Percentiles rank a stretch among this genome's conserved stretches.
Evolutionary conservation across 1,284 basidiomycete genomes (phyloP).

Genomic region (Hypsizygus ulmarius): DNA sequence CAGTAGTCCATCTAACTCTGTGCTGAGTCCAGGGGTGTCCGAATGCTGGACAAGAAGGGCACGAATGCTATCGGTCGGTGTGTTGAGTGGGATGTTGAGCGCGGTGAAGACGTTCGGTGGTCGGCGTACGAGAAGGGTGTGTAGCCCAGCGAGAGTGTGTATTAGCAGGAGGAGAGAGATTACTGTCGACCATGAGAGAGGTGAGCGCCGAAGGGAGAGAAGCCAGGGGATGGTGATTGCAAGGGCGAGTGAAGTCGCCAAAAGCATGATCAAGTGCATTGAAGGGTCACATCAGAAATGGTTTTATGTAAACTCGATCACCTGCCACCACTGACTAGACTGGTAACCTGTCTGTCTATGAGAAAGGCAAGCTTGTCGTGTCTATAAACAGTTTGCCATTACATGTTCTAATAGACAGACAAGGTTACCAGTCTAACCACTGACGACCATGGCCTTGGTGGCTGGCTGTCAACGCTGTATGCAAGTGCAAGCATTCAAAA

Average conservation of each 20-base stretch:
- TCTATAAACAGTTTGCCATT: too few relatives aligned
- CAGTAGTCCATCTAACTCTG: conserved; percentile 52
- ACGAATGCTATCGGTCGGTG: conserved; percentile 51
- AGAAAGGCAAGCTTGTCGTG: too few relatives aligned
- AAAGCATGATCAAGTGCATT: conserved; percentile 15
- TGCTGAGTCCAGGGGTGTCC: conserved; percentile 35
- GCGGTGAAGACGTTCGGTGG: conserved; percentile 63
- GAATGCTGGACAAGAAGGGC: conserved; percentile 40
- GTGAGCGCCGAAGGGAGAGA: conserved; percentile 27
- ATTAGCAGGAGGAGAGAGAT: conserved; percentile 43
- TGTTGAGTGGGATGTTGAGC: conserved; percentile 52
- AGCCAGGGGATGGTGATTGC: conserved; percentile 31
- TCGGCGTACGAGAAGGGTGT: conserved; percentile 44
- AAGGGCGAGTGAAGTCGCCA: conserved; percentile 28
- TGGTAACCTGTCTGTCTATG: too few relatives aligned
- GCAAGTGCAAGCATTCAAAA: too few relatives aligned
- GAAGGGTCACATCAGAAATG: not conserved
- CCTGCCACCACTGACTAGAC: too few relatives aligned
- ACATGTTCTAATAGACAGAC: too few relatives aligned
- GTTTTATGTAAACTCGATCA: not conserved
- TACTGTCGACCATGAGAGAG: conserved; percentile 26
- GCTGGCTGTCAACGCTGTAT: too few relatives aligned
- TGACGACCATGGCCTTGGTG: too few relatives aligned
- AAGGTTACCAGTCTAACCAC: too few relatives aligned
- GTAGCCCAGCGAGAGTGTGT: conserved; percentile 55